Evolutionary conservation across 169 alveolate species (phyloP).

Genomic region (Plasmodium blacklocki): DNA sequence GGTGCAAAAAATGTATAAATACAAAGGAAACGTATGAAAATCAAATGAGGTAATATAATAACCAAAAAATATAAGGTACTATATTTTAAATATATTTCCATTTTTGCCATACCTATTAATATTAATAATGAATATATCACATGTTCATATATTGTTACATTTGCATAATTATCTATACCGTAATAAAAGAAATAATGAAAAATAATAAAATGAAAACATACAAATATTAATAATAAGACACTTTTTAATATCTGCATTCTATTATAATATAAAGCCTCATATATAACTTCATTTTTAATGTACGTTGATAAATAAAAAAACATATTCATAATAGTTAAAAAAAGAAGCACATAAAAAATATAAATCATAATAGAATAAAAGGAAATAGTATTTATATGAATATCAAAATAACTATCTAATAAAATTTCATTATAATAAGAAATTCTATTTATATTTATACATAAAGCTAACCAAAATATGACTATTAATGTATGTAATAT

Average conservation of each 20-base stretch:
- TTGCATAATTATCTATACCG: conserved; percentile 62
- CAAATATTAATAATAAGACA: conserved; percentile 20
- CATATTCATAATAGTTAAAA: conserved; percentile 45
- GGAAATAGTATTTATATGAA: conserved; percentile 28
- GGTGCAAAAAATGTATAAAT: conserved; percentile 66
- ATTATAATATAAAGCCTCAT: conserved; percentile 56
- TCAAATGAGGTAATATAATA: conserved; percentile 53
- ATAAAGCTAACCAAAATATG: conserved; percentile 44
- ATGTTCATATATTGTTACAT: conserved; percentile 39
- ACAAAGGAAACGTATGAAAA: conserved; percentile 64
- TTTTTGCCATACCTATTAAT: conserved; percentile 38
- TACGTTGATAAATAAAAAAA: conserved; percentile 40
- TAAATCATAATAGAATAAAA: conserved; percentile 17
- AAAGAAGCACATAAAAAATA: conserved; percentile 40
- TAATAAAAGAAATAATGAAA: conserved; percentile 55
- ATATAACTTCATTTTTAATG: conserved; percentile 49
- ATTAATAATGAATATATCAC: conserved; percentile 38
- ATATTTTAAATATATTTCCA: conserved; percentile 68
- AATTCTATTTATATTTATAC: conserved; percentile 43
- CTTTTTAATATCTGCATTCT: conserved; percentile 50
- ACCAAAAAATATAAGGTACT: conserved; percentile 37
- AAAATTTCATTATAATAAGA: conserved; percentile 1
- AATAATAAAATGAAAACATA: conserved; percentile 51
- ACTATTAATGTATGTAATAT: conserved; percentile 13
- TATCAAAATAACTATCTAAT: conserved; percentile 20